Evolutionary conservation across 2,329 filamentous ascomycete species (phyloP).

Genomic region (Cordyceps cateniannulata): DNA sequence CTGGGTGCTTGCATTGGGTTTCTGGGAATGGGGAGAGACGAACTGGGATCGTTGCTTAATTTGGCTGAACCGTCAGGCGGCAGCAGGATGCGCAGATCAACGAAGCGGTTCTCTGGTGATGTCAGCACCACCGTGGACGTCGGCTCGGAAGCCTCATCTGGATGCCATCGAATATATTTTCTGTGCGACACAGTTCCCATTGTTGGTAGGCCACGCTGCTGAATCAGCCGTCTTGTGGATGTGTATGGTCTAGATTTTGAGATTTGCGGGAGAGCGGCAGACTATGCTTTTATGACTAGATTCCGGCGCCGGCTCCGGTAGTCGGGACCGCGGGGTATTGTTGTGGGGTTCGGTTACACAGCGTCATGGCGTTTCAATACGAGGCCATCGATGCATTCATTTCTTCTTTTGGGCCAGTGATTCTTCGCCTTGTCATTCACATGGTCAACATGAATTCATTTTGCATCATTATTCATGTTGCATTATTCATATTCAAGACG

Average conservation of each 20-base stretch:
- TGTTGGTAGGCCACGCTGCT: not conserved
- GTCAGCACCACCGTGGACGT: constrained; percentile 61
- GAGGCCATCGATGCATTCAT: not conserved
- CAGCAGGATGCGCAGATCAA: constrained; percentile 52
- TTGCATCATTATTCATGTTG: not conserved
- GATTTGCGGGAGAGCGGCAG: not conserved
- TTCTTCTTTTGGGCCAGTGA: not conserved
- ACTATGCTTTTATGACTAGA: constrained; percentile 1
- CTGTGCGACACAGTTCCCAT: constrained; percentile 50
- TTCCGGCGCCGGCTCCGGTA: constrained; percentile 5
- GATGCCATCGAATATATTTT: constrained; percentile 53
- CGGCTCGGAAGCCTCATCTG: constrained; percentile 46
- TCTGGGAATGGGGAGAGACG: not conserved
- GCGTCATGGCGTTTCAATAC: not conserved
- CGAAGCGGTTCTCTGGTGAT: constrained; percentile 48
- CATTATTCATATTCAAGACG: not conserved
- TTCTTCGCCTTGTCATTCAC: not conserved
- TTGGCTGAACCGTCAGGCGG: constrained; percentile 16
- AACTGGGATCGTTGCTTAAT: constrained; percentile 4
- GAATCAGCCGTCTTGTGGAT: not conserved
- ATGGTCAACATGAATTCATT: not conserved
- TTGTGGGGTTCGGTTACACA: not conserved
- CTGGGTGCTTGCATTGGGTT: too few relatives aligned
- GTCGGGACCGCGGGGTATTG: constrained; percentile 7
- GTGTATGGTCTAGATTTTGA: too few relatives aligned